Conservation (phyloP, 148 eudicot species). For the Diospyros lotus region DNA sequence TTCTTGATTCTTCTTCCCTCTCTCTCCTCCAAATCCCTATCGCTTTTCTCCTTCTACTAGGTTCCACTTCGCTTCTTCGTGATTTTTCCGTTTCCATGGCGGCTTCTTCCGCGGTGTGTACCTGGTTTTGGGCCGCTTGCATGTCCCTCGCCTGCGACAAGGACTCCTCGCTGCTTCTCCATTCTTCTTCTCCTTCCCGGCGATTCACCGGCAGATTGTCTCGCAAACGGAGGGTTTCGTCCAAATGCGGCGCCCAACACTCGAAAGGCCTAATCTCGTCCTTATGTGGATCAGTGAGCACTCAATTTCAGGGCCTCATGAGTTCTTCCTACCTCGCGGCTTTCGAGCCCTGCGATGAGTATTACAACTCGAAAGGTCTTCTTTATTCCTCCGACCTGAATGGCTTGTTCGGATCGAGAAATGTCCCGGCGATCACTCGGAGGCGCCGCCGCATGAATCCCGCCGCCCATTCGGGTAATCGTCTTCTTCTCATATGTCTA, state of each 20-base stretch:
- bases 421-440: constrained; percentile 15
- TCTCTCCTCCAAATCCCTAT: too few relatives aligned
- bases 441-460: constrained; percentile 38
- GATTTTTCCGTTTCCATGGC: constrained; percentile 26
- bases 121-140: constrained; percentile 63
- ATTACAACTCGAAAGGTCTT: constrained; percentile 16
- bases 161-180: too few relatives aligned
- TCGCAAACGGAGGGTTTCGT: constrained; percentile 20
- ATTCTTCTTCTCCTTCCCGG: constrained; percentile 6
- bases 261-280: constrained; percentile 21
- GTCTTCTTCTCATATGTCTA: neutral
- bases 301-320: constrained; percentile 30
- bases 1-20: too few relatives aligned
- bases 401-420: constrained; percentile 38
- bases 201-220: constrained; percentile 15
- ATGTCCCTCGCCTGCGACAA: constrained; percentile 24
- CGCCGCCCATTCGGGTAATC: constrained; percentile 36
- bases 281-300: constrained; percentile 30
- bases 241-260: constrained; percentile 22
- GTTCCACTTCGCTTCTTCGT: too few relatives aligned
- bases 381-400: constrained; percentile 11
- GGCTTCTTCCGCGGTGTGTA: constrained; percentile 49
- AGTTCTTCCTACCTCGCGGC: constrained; percentile 20
- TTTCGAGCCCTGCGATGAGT: constrained; percentile 38
- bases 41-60: too few relatives aligned